Evolutionary conservation across 805 yeast genomes (phyloP), one percentile per base, ranked within the genome.

Genomic region (Yarrowia sp.): DNA sequence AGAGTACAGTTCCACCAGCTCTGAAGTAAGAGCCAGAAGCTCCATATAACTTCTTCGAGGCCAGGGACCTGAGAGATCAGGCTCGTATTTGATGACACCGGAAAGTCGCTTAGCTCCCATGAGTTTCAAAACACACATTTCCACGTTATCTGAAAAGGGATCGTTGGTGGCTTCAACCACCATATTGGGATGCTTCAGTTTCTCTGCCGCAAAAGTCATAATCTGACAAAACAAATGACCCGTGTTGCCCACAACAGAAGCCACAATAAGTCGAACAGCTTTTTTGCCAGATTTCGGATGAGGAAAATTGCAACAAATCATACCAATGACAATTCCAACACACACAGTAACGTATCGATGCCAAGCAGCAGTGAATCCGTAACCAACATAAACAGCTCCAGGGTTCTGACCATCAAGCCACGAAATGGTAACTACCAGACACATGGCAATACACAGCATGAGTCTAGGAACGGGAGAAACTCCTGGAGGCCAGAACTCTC

Each of bases 281-380:
- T 65, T 59, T 65, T 72, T 73, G 12, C 75, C 78, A 17, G 77
- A 73, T 19, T 66, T 64, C 0, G 78, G 72, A 24, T 67, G 61
- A 2, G 78, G 78, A 22, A 74, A 66, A 3, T 74, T 52, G 12
- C 75, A 72, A 4, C 73, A 75, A 4, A 75, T 54, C 56, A 74
- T 71, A 1, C 71, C 75, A 2, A 74, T 65, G 2, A 71, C 28
- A n/a, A 76, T 62, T 1, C 78, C 78, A 26, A 72, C 69, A 3
- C 69, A 43, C 10, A 74, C 77, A 4, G 74, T 71, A 8, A 72
- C 73, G 28, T 73, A 72, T 11, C 78, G 70, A n/a, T 73, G 67
- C 75, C 76, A 75, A 1, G 77, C 77, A 11, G 71, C 71, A 0
- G 67, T 64, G 65, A 68, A 74, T 1, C 79, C 79, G 5, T 65